Percentiles rank a stretch among this genome's conserved stretches.
phyloP scores from a whole-genome alignment of 345 rosid species.

The Camelina neglecta region DNA sequence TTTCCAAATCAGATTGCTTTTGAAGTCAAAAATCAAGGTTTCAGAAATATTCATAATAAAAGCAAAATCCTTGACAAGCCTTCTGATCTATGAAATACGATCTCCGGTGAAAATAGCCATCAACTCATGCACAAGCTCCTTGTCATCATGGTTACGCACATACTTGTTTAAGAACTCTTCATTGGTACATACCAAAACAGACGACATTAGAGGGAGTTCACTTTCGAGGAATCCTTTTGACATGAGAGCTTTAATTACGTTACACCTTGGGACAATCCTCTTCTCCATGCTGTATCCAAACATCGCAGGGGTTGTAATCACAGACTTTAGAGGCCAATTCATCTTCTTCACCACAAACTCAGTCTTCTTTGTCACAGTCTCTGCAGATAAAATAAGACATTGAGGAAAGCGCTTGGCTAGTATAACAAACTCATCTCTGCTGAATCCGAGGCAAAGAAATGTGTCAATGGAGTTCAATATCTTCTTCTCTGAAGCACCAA shows the following conservation, averaged over 20 bases:
- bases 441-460: conserved; percentile 33
- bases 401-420: neutral
- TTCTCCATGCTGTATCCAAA: conserved; percentile 39
- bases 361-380: conserved; percentile 2
- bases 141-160: conserved; percentile 4
- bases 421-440: conserved; percentile 27
- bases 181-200: conserved; percentile 4
- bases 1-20: neutral
- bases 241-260: conserved; percentile 36
- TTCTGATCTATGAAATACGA: neutral
- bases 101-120: neutral
- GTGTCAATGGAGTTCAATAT: conserved; percentile 27
- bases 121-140: conserved; percentile 17
- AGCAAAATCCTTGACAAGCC: conserved; percentile 1
- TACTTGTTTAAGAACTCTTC: neutral
- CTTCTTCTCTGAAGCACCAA: conserved; percentile 34
- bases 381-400: neutral
- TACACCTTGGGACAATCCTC: conserved; percentile 48
- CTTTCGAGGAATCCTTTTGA: conserved; percentile 31
- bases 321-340: conserved; percentile 30
- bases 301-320: conserved; percentile 16
- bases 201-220: neutral
- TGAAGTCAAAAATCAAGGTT: neutral
- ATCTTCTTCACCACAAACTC: conserved; percentile 46
- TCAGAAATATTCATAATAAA: neutral